Percentiles rank a stretch among this genome's conserved stretches.
Conservation (phyloP, 306 rosid genomes). For the Trifolium fragiferum region DNA sequence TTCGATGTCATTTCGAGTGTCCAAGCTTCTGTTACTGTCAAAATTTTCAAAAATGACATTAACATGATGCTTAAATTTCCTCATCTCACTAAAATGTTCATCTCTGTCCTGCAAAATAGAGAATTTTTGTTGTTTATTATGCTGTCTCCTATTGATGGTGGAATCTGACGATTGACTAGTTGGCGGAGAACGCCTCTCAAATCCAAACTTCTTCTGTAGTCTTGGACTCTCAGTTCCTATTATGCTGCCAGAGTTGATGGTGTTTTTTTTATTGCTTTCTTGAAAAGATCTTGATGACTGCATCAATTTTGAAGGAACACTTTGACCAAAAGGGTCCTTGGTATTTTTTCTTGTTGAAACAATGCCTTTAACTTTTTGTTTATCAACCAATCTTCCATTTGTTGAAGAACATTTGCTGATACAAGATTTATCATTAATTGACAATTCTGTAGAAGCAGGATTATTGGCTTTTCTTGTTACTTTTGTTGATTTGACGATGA, state of each 20-base stretch:
- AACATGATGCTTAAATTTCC: conserved; percentile 48
- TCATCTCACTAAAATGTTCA: conserved; percentile 45
- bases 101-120: conserved; percentile 52
- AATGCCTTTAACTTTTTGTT: conserved; percentile 44
- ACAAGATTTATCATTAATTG: conserved; percentile 44
- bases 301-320: conserved; percentile 40
- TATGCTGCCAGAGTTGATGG: conserved; percentile 40
- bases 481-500: conserved; percentile 68
- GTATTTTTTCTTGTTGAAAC: conserved; percentile 43
- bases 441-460: conserved; percentile 40
- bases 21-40: conserved; percentile 49
- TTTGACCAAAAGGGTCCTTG: conserved; percentile 46
- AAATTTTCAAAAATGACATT: conserved; percentile 58
- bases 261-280: conserved; percentile 44
- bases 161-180: conserved; percentile 54
- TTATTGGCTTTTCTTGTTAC: conserved; percentile 48
- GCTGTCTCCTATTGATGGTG: conserved; percentile 51
- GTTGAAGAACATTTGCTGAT: conserved; percentile 43
- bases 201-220: conserved; percentile 55
- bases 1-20: conserved; percentile 46
- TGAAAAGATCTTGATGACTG: conserved; percentile 49
- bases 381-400: conserved; percentile 54
- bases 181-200: conserved; percentile 68
- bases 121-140: conserved; percentile 49
- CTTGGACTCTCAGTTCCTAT: conserved; percentile 64